These are phyloP conservation scores for Endocarpon pusillum DNA, from an alignment of 495 filamentous ascomycete genomes.

Conservation along the genomic window DNA sequence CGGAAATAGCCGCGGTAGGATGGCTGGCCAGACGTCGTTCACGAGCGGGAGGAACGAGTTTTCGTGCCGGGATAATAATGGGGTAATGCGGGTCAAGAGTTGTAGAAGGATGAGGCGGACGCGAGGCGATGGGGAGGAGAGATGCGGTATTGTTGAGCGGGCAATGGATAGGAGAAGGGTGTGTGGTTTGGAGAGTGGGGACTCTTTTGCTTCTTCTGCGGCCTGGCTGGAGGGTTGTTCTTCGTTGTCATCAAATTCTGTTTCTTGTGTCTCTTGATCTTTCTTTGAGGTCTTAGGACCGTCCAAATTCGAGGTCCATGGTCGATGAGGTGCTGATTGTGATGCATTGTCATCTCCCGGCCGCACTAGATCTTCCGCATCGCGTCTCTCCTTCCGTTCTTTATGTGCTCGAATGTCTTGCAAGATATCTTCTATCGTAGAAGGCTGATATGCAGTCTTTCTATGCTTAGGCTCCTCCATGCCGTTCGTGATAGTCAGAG, in stretches of 20 bases:
- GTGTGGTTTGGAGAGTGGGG: constrained; percentile 36
- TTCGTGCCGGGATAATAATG: constrained; percentile 53
- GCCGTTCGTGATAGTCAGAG: constrained; percentile 27
- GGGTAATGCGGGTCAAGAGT: constrained; percentile 51
- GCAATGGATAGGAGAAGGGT: constrained; percentile 49
- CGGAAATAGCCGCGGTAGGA: constrained; percentile 40
- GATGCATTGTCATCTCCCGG: constrained; percentile 18
- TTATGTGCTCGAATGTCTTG: constrained; percentile 20
- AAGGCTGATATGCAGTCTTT: constrained; percentile 21
- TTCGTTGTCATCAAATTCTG: constrained; percentile 15
- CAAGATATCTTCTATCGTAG: constrained; percentile 22
- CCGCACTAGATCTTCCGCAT: constrained; percentile 17
- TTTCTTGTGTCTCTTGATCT: constrained; percentile 17
- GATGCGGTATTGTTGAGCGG: constrained; percentile 59
- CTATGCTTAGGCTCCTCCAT: constrained; percentile 18
- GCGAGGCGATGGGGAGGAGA: constrained; percentile 64
- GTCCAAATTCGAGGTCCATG: constrained; percentile 19
- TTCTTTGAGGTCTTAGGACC: constrained; percentile 14
- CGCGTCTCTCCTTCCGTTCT: constrained; percentile 18
- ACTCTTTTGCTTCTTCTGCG: constrained; percentile 31
- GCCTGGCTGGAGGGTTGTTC: constrained; percentile 21
- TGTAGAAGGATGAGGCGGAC: constrained; percentile 61
- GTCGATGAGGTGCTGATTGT: constrained; percentile 19
- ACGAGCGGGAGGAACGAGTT: constrained; percentile 74
- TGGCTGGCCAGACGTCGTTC: constrained; percentile 73